Evolutionary conservation across 345 rosid genomes (phyloP).

Genomic region (Populus ilicifolia): DNA sequence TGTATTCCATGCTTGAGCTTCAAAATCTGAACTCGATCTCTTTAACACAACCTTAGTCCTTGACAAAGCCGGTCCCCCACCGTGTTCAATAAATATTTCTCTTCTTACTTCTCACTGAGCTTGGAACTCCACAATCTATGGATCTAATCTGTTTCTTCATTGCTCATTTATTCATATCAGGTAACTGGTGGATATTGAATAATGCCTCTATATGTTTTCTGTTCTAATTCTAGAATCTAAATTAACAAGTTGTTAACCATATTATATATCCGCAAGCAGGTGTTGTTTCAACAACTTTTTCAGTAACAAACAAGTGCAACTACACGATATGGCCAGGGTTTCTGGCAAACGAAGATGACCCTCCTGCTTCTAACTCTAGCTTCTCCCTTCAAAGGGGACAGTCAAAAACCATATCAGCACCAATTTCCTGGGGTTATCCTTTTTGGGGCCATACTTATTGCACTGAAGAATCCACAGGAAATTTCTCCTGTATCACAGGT

Average conservation of each 20-base stretch:
- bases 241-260: no score
- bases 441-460: conserved; percentile 86
- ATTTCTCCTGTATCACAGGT: conserved; percentile 69
- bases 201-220: no score
- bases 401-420: conserved; percentile 47
- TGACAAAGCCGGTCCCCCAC: no score
- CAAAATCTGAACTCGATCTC: no score
- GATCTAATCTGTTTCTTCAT: no score
- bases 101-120: no score
- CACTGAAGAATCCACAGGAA: conserved; percentile 53
- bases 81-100: no score
- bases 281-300: conserved; percentile 54
- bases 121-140: no score
- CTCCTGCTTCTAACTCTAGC: conserved; percentile 68
- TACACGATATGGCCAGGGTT: conserved; percentile 84
- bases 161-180: no score
- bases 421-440: conserved; percentile 80
- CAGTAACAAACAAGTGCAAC: conserved; percentile 60
- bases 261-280: conserved; percentile 19
- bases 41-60: no score
- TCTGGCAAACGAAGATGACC: conserved; percentile 60
- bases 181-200: no score
- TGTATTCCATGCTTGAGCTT: no score
- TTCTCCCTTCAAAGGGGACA: conserved; percentile 72
- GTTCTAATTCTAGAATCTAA: not conserved